phyloP scores from a whole-genome alignment of 2,329 filamentous ascomycete species.

The Knoxdaviesia proteae region DNA sequence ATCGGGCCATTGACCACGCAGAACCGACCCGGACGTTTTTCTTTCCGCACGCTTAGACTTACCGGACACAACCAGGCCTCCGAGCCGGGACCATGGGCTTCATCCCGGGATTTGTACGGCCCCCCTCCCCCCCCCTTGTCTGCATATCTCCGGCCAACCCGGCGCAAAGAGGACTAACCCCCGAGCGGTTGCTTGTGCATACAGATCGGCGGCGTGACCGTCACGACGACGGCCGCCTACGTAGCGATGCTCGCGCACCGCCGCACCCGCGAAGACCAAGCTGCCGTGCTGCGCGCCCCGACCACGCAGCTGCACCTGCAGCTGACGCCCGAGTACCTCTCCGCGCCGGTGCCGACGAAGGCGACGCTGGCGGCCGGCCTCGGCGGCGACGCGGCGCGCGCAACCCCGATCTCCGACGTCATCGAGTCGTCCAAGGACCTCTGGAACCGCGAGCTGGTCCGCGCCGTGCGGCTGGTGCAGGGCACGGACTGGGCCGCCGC shows the following conservation, averaged over 20 bases:
- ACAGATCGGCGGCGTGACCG: slow-evolving; percentile 54
- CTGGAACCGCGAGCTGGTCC: slow-evolving; percentile 58
- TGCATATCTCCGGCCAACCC: not conserved
- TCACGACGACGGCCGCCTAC: slow-evolving; percentile 55
- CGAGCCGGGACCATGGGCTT: slow-evolving; percentile 39
- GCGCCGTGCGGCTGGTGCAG: slow-evolving; percentile 44
- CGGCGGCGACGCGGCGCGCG: slow-evolving; percentile 18
- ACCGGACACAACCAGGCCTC: too few relatives aligned
- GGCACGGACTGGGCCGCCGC: slow-evolving; percentile 42
- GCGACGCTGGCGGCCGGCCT: slow-evolving; percentile 22
- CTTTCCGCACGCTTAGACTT: not conserved
- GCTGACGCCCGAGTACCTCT: slow-evolving; percentile 20
- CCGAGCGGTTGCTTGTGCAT: not conserved
- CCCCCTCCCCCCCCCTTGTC: not conserved
- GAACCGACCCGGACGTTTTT: not conserved
- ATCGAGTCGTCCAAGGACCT: slow-evolving; percentile 51
- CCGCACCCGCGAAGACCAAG: slow-evolving; percentile 40
- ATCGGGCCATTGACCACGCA: not conserved
- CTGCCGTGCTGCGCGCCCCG: slow-evolving; percentile 34
- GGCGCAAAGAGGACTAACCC: not conserved
- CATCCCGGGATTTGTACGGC: slow-evolving; percentile 51
- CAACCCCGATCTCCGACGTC: slow-evolving; percentile 17
- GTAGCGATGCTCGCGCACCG: slow-evolving; percentile 50
- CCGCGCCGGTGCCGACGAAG: slow-evolving; percentile 24
- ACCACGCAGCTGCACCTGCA: slow-evolving; percentile 30